phyloP scores from a whole-genome alignment of 2,329 filamentous ascomycete genomes.

The Cladosporium sp. region DNA sequence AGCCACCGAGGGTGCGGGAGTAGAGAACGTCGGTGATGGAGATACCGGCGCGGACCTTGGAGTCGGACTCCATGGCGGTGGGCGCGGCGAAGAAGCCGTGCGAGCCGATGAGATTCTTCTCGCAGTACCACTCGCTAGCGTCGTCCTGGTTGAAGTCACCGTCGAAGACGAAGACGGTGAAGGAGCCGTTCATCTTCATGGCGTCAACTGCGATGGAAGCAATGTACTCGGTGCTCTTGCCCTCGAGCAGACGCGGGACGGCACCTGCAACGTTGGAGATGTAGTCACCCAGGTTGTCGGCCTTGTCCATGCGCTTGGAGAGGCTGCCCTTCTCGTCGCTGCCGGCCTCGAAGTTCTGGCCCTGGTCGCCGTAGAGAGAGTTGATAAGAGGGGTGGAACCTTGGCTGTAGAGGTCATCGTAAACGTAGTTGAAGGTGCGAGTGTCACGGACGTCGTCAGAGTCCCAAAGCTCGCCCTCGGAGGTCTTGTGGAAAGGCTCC shows the following conservation, averaged over 20 bases:
- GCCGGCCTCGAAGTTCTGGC: conserved; percentile 6
- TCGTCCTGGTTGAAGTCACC: conserved; percentile 48
- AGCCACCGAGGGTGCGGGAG: conserved; percentile 1
- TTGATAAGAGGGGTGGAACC: conserved; percentile 54
- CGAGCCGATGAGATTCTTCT: conserved; percentile 57
- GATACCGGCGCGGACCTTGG: conserved; percentile 11
- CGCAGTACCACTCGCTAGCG: conserved; percentile 47
- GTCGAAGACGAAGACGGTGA: conserved; percentile 65
- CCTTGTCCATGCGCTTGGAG: background rate
- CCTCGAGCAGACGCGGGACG: background rate
- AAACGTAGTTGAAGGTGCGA: conserved; percentile 68
- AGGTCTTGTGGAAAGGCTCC: conserved; percentile 62
- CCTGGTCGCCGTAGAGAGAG: conserved; percentile 45
- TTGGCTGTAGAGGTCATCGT: conserved; percentile 57
- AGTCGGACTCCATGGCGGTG: conserved; percentile 4
- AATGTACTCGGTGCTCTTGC: conserved; percentile 11
- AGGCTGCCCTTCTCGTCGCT: conserved; percentile 8
- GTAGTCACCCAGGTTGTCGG: conserved; percentile 4
- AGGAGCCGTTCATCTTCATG: conserved; percentile 47
- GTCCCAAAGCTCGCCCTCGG: conserved; percentile 61
- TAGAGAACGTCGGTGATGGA: conserved; percentile 9
- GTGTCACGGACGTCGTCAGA: conserved; percentile 59
- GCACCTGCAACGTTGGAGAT: background rate
- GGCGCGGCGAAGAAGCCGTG: conserved; percentile 46
- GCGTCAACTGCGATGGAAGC: conserved; percentile 8